Evolutionary conservation across 2,329 filamentous ascomycete genomes (phyloP), one percentile per base, ranked within the genome.

Genomic region (Parastagonospora nodorum): DNA sequence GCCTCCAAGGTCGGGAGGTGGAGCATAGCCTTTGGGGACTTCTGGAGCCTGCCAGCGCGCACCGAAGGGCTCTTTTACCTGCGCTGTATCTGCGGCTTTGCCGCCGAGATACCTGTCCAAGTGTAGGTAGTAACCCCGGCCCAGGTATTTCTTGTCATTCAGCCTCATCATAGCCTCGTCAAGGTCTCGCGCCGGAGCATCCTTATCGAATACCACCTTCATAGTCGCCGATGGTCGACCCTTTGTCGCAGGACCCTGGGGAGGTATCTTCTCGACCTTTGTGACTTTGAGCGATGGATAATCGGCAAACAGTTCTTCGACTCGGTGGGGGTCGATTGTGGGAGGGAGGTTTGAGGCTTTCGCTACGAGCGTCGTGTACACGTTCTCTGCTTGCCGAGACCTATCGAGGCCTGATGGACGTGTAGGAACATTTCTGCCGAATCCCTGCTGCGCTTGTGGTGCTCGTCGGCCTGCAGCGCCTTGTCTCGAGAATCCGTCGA

Each of bases 61-160:
- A 11, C 68, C 69, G 48, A 71, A 72, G 5, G 69, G 61, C 45
- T 64, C 59, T 36, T 58, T 60, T 15, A 56, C 53, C 29, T 65
- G 58, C 37, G 60, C 57, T 27, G 64, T 67, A 14, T 60, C 60
- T 10, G 58, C 58, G 27, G 58, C 55, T 16, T 59, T 58, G 8
- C 57, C 58, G 24, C 67, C 66, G 1, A 69, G 51, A 42, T 69
- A 72, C 37, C 68, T 60, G 45, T 72, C 69, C 14, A 72, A 32
- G 47, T 72, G 68, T 32, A 72, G 48, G 46, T 71, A 72, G 39
- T 71, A 69, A 30, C 69, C 69, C 32, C 49, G 57, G 1, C 68
- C 67, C 24, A 72, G 45, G 42, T 72, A 72, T 28, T 63, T 68
- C 53, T 71, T 72, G 43, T 71, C 68, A 33, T 63, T 71, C 42